Base-by-base conservation (phyloP, 2,329 filamentous ascomycete species). In the Penicillium janthinellum region DNA sequence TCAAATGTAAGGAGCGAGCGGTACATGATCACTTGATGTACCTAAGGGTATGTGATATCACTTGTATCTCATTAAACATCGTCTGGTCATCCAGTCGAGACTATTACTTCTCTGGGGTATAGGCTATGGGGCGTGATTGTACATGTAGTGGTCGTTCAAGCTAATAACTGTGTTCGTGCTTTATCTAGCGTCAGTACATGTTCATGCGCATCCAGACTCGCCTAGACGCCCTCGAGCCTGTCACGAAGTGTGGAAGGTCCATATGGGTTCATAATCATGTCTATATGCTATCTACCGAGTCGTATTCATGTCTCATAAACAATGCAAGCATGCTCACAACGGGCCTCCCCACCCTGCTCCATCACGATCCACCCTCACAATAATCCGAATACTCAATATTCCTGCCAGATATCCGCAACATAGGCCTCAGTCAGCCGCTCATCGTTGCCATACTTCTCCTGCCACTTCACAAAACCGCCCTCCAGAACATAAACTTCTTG, bases 381-480 rank as follows among this genome's bases (percentile, higher is more conserved):
- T 37, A 39, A 31, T 22, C 7, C 5, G 25, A 15, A 5, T 35
- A 22, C 31, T 66, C 58, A 78, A 65, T 78, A 77, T 37, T 86
- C 82, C 65, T 85, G 83, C 94, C 94, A 98, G 51, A 98, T 79
- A 77, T 96, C 91, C 78, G 90, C 91, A 57, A 85, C 82, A 76
- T 91, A 98, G 1, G 83, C 90, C 76, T 96, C 91, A 0, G 95
- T 98, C 74, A 99, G 78, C 64, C 86, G 79, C 72, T 88, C 82
- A 78, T 98, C 92, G 54, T 85, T 81, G 0, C 92, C 94, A 77
- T 78, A 89, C 67, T 84, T 81, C 78, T 96, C 88, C 83, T 96
- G 92, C 95, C 95, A 99, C 58, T 88, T 86, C 14, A 87, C 84
- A 73, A 98, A 99, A 0, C 95, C 95, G 0, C 87, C 84, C 53